Percentiles rank a stretch among this genome's conserved stretches.
phyloP scores from a whole-genome alignment of 1,284 basidiomycete species.

The Sporisorium graminicola region DNA sequence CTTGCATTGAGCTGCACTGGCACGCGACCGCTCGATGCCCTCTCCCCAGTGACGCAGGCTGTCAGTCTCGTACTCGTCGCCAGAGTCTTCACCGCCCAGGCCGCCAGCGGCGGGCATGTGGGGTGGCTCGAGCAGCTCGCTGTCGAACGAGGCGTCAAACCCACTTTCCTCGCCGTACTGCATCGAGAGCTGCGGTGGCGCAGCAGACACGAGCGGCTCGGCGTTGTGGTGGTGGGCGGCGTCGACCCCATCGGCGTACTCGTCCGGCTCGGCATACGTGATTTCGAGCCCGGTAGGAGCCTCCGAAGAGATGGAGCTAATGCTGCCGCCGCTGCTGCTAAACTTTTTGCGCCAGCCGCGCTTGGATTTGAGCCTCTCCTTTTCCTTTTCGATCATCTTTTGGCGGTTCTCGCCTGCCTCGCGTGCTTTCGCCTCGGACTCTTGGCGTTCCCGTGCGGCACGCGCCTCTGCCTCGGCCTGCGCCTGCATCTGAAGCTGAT shows the following conservation, averaged over 20 bases:
- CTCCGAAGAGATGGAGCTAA: conserved; percentile 47
- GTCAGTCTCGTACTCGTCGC: conserved; percentile 73
- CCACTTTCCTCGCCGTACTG: conserved; percentile 72
- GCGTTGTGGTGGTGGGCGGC: conserved; percentile 6
- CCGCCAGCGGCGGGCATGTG: conserved; percentile 72
- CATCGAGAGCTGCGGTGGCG: conserved; percentile 37
- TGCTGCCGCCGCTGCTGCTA: conserved; percentile 67
- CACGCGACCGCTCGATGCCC: conserved; percentile 77
- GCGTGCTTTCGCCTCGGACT: conserved; percentile 73
- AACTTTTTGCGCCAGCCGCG: conserved; percentile 67
- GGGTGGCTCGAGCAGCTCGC: conserved; percentile 83
- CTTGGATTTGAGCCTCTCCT: conserved; percentile 69
- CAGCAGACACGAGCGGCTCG: conserved; percentile 37
- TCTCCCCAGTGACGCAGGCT: conserved; percentile 72
- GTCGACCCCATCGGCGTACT: conserved; percentile 16
- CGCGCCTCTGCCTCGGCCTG: conserved; percentile 66
- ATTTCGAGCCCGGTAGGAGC: conserved; percentile 60
- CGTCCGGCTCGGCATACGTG: conserved; percentile 43
- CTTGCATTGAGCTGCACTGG: conserved; percentile 75
- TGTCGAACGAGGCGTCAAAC: conserved; percentile 76
- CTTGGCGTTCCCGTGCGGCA: conserved; percentile 74
- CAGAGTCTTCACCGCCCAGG: conserved; percentile 67
- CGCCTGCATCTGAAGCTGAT: conserved; percentile 77
- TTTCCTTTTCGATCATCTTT: conserved; percentile 70
- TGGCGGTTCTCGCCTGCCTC: conserved; percentile 71